These are phyloP conservation scores for Ramularia endophylla DNA, from an alignment of 2,329 filamentous ascomycete genomes.

Conservation along the genomic window DNA sequence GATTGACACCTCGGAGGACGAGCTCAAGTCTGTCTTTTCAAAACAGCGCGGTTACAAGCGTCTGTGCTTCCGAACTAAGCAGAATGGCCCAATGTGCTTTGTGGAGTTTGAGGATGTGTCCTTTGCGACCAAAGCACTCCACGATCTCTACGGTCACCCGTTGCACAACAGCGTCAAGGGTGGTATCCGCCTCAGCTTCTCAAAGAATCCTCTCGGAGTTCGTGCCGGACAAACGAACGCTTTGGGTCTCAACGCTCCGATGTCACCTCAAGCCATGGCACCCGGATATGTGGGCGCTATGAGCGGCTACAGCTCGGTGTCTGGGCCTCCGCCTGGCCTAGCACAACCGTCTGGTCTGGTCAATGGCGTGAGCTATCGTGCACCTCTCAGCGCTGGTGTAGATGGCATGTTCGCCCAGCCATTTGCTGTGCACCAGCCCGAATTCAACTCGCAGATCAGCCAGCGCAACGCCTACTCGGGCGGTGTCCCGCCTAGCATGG, in stretches of 20 bases:
- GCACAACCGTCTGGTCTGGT: conserved; percentile 55
- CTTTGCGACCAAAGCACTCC: conserved; percentile 83
- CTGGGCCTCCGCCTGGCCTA: conserved; percentile 73
- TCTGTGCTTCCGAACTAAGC: conserved; percentile 89
- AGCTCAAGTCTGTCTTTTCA: conserved; percentile 87
- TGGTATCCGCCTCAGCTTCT: conserved; percentile 92
- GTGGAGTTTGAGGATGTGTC: conserved; percentile 95
- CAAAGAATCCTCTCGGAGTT: conserved; percentile 93
- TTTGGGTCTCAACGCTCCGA: conserved; percentile 45
- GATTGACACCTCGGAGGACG: conserved; percentile 87
- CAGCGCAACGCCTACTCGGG: conserved; percentile 21
- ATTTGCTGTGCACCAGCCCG: conserved; percentile 17
- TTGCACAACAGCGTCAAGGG: conserved; percentile 92
- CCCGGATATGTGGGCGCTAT: conserved; percentile 52
- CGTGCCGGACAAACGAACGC: conserved; percentile 64
- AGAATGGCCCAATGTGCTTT: conserved; percentile 97
- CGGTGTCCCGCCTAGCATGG: conserved; percentile 25
- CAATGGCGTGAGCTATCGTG: conserved; percentile 12
- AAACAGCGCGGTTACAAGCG: conserved; percentile 93
- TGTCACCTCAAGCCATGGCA: conserved; percentile 48
- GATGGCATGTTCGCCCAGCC: conserved; percentile 28
- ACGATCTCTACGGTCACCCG: conserved; percentile 80
- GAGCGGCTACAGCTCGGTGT: conserved; percentile 54
- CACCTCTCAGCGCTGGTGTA: conserved; percentile 14
- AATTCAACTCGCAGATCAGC: conserved; percentile 20